Conservation (phyloP, 805 yeast species). For the Saturnispora sanitii region DNA sequence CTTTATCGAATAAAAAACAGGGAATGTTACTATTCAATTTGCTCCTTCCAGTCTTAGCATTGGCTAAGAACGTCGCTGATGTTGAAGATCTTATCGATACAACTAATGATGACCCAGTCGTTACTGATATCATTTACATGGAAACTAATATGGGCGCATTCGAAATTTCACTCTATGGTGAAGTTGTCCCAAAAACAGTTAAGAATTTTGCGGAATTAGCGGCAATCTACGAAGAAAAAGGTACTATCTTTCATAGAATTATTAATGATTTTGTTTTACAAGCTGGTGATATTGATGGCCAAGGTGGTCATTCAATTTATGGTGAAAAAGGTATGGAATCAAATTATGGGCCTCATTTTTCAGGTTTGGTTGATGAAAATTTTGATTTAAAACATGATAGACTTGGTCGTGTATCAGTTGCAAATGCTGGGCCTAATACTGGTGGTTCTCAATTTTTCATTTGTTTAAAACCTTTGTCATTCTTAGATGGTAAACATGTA, state of each 20-base stretch:
- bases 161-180: conserved; percentile 55
- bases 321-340: conserved; percentile 10
- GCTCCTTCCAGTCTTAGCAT: neutral
- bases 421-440: conserved; percentile 42
- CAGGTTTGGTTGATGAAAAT: conserved; percentile 64
- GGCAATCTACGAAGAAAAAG: conserved; percentile 37
- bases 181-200: conserved; percentile 53
- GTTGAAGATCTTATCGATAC: neutral
- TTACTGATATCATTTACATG: conserved; percentile 38
- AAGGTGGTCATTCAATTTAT: conserved; percentile 73
- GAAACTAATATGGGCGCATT: conserved; percentile 33
- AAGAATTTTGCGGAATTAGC: conserved; percentile 48
- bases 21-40: neutral
- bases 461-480: conserved; percentile 40
- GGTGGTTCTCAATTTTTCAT: conserved; percentile 67
- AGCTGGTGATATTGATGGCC: conserved; percentile 78
- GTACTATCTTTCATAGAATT: conserved; percentile 61
- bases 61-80: neutral
- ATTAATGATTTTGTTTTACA: conserved; percentile 70
- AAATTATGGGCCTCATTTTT: conserved; percentile 37
- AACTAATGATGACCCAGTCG: conserved; percentile 33
- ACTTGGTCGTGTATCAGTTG: conserved; percentile 40
- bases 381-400: conserved; percentile 38
- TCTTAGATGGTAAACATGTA: conserved; percentile 57
- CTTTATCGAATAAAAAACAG: too few relatives aligned